A percentile compares a stretch with the other conserved stretches of the same genome.
Conservation (phyloP, 106 monocot genomes). For the Platanthera zijinensis region DNA sequence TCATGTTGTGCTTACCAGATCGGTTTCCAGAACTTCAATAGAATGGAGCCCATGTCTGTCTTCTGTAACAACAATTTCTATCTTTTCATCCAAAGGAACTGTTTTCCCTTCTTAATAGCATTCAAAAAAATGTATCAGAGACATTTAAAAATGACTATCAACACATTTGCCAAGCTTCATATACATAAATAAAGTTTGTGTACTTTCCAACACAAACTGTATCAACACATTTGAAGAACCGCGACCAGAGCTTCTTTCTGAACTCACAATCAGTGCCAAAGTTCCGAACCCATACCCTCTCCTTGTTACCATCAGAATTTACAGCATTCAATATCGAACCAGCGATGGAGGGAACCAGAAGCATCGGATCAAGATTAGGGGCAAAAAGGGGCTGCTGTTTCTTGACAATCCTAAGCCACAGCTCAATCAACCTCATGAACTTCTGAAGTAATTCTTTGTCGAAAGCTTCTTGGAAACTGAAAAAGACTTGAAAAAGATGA, state of each 20-base stretch:
- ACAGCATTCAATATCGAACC: conserved; percentile 51
- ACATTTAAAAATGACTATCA: conserved; percentile 2
- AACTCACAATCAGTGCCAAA: conserved; percentile 19
- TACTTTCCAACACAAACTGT: too few species aligned
- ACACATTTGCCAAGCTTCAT: neutral
- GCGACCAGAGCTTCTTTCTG: conserved; percentile 48
- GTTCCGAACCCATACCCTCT: conserved; percentile 31
- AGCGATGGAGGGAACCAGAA: conserved; percentile 66
- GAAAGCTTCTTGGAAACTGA: too few species aligned
- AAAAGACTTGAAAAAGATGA: too few species aligned
- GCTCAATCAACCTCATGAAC: conserved; percentile 40
- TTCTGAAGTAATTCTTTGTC: neutral
- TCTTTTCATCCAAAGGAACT: conserved; percentile 59
- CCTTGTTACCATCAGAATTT: conserved; percentile 35
- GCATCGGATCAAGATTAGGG: conserved; percentile 54
- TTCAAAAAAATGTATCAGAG: conserved; percentile 6
- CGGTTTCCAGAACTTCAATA: conserved; percentile 81
- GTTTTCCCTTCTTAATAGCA: conserved; percentile 61
- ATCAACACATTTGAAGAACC: conserved; percentile 4
- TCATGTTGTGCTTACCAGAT: conserved; percentile 48
- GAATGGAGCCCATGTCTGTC: conserved; percentile 89
- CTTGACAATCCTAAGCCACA: conserved; percentile 42
- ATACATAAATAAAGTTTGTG: neutral
- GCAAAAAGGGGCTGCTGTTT: conserved; percentile 25
- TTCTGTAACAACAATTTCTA: conserved; percentile 79